Base-by-base conservation (phyloP, 1,284 basidiomycete species). In the Sporisorium iseilematis-ciliati region DNA sequence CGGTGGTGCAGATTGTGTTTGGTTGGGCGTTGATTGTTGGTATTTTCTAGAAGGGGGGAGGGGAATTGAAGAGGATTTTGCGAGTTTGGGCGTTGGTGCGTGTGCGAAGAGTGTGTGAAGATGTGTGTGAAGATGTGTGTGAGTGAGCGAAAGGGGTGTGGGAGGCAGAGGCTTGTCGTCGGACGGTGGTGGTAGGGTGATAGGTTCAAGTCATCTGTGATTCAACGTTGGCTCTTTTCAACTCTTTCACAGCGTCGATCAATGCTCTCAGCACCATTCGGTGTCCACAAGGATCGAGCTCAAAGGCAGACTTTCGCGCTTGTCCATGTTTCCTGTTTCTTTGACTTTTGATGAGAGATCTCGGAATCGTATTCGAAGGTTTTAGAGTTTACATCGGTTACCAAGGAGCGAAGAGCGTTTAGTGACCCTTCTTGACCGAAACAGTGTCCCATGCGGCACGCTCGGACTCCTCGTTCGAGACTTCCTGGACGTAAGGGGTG, bases 371-470 rank as follows among this genome's bases (percentile, higher is more conserved):
- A 49, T 49, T 49, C 48, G 20, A 12, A 20, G n/a, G 18, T 16
- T 21, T 23, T 1, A 49, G n/a, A 11, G 48, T 49, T 26, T 7
- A 31, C 26, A 46, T 3, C 7, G 50, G 18, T 26, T 31, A 14
- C 18, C 49, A 25, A 14, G 11, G 14, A 26, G 35, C 7, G 7
- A n/a, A 16, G 45, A 12, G 23, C 7, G 41, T 58, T 68, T 63
- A 68, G 64, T 75, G 57, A 42, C 67, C 67, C 77, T 82, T 82
- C 69, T 82, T 72, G 64, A 83, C 80, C 68, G 80, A 69, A 58
- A 84, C 72, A 18, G 89, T 91, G 88, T 99, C 95, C 93, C 93
- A 98, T 72, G 89, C 88, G 61, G 85, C 86, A 80, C 95, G 90
- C 89, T 99, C 97, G 40, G 87, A 85, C 68, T 93, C 89, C 88